phyloP scores from a whole-genome alignment of 2,329 filamentous ascomycete genomes.

The Rutstroemia sp. region DNA sequence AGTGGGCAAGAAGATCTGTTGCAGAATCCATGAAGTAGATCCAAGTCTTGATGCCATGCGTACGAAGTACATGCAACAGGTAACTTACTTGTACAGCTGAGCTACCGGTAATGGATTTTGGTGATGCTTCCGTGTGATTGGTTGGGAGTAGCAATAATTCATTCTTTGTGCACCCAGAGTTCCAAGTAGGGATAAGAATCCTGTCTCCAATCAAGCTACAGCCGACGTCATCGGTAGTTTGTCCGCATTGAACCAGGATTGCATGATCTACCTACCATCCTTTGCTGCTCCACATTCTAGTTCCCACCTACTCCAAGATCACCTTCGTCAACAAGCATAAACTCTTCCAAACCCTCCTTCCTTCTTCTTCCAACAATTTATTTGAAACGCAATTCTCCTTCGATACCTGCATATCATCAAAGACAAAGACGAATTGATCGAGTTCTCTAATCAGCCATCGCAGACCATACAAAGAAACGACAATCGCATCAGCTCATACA shows the following conservation, averaged over 20 bases:
- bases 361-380: not conserved
- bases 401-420: not conserved
- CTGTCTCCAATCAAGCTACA: too few relatives aligned
- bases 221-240: not conserved
- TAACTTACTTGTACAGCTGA: too few relatives aligned
- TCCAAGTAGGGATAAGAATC: not conserved
- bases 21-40: not conserved
- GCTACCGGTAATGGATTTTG: too few relatives aligned
- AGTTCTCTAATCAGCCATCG: not conserved
- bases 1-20: not conserved
- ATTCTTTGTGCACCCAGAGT: not conserved
- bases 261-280: not conserved
- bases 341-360: not conserved
- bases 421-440: not conserved
- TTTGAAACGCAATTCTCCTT: not conserved
- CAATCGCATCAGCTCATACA: not conserved
- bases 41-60: not conserved
- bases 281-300: not conserved
- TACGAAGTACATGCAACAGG: not conserved
- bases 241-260: not conserved
- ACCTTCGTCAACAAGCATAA: not conserved
- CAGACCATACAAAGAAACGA: not conserved
- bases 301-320: not conserved
- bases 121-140: too few relatives aligned
- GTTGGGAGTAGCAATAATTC: too few relatives aligned